A percentile compares a stretch with the other conserved stretches of the same genome.
Evolutionary conservation across 2,329 filamentous ascomycete species (phyloP).

Genomic region (Dothiorella sarmentorum): DNA sequence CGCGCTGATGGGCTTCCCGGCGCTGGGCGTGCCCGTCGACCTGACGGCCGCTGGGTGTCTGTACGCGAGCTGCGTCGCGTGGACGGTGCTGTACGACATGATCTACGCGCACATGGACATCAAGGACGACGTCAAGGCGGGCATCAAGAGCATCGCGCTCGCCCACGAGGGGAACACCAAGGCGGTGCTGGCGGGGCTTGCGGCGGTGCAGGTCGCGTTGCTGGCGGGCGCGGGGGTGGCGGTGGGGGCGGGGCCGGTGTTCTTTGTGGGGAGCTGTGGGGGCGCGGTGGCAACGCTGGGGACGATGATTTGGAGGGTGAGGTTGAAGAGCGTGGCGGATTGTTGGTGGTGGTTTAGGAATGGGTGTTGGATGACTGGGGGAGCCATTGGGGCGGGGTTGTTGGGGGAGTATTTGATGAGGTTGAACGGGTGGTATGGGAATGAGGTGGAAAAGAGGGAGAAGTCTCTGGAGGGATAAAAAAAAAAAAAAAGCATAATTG

Average conservation of each 20-base stretch:
- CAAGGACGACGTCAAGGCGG: constrained; percentile 77
- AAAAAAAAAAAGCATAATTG: not conserved
- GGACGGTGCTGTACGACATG: constrained; percentile 89
- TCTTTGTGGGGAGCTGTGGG: constrained; percentile 57
- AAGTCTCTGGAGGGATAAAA: not conserved
- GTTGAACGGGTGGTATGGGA: constrained; percentile 14
- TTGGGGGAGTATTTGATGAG: constrained; percentile 50
- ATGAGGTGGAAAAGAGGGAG: not conserved
- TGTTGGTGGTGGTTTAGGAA: constrained; percentile 66
- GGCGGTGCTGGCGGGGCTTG: constrained; percentile 67
- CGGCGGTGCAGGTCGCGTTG: constrained; percentile 64
- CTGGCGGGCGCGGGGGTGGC: constrained; percentile 67
- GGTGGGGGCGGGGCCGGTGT: constrained; percentile 56
- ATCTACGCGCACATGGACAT: constrained; percentile 93
- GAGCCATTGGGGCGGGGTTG: constrained; percentile 55
- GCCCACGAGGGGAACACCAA: constrained; percentile 77
- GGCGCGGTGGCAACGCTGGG: constrained; percentile 53
- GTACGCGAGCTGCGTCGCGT: constrained; percentile 75
- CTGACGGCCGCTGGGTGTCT: constrained; percentile 64
- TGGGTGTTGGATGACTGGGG: constrained; percentile 60
- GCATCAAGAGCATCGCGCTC: constrained; percentile 83
- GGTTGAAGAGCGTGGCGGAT: constrained; percentile 54
- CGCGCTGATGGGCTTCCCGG: constrained; percentile 82
- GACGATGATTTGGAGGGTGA: constrained; percentile 58
- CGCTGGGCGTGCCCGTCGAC: constrained; percentile 70